Evolutionary conservation across 2,329 filamentous ascomycete species (phyloP).

Genomic region (Colletotrichum tropicale): DNA sequence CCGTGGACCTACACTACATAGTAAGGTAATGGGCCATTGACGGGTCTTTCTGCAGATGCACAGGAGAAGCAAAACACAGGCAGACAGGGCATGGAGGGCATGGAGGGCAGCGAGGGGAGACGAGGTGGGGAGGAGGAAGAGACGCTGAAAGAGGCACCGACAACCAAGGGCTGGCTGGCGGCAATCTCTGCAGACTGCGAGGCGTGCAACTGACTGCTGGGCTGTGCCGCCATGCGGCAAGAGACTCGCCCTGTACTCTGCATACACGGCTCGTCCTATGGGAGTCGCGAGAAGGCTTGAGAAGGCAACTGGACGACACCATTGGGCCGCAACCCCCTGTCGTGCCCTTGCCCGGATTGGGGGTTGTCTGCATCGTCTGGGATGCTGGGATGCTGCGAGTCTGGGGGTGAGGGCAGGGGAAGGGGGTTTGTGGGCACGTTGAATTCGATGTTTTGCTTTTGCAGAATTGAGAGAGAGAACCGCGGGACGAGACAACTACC

Average conservation of each 20-base stretch:
- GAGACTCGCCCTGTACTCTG: constrained; percentile 32
- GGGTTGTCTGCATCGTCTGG: constrained; percentile 16
- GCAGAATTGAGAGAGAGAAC: not conserved
- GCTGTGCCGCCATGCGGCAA: constrained; percentile 51
- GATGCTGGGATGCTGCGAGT: not conserved
- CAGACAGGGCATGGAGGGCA: not conserved
- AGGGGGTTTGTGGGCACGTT: not conserved
- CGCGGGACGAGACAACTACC: not conserved
- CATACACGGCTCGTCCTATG: constrained; percentile 36
- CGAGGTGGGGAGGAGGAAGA: not conserved
- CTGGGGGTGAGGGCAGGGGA: not conserved
- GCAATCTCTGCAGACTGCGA: constrained; percentile 3
- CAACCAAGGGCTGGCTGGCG: constrained; percentile 4
- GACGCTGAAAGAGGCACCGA: not conserved
- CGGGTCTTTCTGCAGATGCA: constrained; percentile 1
- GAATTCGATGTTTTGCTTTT: not conserved
- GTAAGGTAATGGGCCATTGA: not conserved
- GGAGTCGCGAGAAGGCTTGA: constrained; percentile 19
- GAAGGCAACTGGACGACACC: constrained; percentile 21
- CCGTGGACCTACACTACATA: not conserved
- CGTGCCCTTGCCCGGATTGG: constrained; percentile 12
- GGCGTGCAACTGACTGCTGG: constrained; percentile 30
- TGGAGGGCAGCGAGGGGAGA: not conserved
- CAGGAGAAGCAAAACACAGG: constrained; percentile 1
- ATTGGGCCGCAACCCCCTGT: constrained; percentile 40